Conservation (phyloP, 768 basidiomycete genomes). For the Pseudohyphozyma bogoriensis region DNA sequence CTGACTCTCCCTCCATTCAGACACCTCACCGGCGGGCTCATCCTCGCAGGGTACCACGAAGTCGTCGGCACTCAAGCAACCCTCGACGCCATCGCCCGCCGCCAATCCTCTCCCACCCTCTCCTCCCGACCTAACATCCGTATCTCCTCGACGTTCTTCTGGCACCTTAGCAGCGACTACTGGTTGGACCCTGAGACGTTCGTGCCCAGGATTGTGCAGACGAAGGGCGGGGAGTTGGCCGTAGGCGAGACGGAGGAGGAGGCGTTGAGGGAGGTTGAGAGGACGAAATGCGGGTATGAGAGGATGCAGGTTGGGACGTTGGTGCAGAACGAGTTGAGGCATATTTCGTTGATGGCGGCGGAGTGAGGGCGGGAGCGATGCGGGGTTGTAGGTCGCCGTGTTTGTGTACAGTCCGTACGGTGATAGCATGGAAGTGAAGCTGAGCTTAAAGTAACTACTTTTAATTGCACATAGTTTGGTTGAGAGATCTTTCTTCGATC, state of each 20-base stretch:
- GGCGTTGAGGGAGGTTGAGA: constrained; percentile 40
- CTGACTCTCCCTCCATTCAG: constrained; percentile 1
- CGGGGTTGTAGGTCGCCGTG: too few relatives aligned
- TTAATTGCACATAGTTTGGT: too few relatives aligned
- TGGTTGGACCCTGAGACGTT: constrained; percentile 67
- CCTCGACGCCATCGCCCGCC: constrained; percentile 54
- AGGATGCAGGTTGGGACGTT: constrained; percentile 82
- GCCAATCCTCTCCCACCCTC: constrained; percentile 44
- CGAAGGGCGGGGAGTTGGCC: constrained; percentile 45
- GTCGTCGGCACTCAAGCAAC: constrained; percentile 82
- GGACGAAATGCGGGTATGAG: constrained; percentile 43
- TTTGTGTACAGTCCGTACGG: too few relatives aligned
- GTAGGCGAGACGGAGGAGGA: constrained; percentile 39
- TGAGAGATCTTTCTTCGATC: too few relatives aligned
- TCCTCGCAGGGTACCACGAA: constrained; percentile 85
- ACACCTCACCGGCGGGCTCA: constrained; percentile 47
- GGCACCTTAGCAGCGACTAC: constrained; percentile 39
- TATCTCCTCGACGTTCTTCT: constrained; percentile 96
- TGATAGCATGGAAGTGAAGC: too few relatives aligned
- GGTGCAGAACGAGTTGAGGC: constrained; percentile 63
- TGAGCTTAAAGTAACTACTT: too few relatives aligned
- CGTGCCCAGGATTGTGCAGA: constrained; percentile 52
- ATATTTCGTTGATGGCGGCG: constrained; percentile 64
- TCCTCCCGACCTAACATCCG: constrained; percentile 79
- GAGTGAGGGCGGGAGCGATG: too few relatives aligned